Evolutionary conservation across 164 flowering plant species (phyloP).

Genomic region (Akebia trifoliata): DNA sequence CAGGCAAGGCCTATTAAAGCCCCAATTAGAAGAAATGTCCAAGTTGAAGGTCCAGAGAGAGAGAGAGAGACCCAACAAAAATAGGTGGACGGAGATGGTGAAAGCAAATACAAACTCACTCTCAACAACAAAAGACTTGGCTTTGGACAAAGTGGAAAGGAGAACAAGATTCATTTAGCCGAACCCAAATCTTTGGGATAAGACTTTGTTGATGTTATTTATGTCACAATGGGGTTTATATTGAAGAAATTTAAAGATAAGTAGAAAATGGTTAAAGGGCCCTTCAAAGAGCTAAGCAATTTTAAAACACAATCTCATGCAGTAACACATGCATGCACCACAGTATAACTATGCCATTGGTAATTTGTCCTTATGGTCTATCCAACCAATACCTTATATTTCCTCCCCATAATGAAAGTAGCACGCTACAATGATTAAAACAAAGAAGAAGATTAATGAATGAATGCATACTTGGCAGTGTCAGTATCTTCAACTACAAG

Average conservation of each 20-base stretch:
- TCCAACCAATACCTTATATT: neutral
- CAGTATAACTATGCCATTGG: neutral
- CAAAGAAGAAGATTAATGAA: neutral
- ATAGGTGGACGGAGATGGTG: no score
- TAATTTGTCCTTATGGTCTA: neutral
- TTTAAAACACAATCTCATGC: neutral
- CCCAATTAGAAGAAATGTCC: no score
- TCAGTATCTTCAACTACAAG: conserved; percentile 87
- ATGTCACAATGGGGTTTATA: no score
- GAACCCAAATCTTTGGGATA: no score
- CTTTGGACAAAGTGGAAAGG: no score
- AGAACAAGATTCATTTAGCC: no score
- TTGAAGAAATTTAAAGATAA: neutral
- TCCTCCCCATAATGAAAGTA: neutral
- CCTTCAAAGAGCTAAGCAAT: neutral
- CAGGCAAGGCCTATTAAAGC: no score
- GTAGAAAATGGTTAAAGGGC: neutral
- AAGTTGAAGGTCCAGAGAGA: no score
- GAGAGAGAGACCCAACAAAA: no score
- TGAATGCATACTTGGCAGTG: conserved; percentile 63
- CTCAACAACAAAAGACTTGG: no score
- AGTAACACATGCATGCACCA: neutral
- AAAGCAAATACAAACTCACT: no score
- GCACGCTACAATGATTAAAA: neutral
- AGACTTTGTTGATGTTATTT: no score